Base-by-base conservation (phyloP, 176 grass and related monocot species). In the Tillandsia leiboldiana region DNA sequence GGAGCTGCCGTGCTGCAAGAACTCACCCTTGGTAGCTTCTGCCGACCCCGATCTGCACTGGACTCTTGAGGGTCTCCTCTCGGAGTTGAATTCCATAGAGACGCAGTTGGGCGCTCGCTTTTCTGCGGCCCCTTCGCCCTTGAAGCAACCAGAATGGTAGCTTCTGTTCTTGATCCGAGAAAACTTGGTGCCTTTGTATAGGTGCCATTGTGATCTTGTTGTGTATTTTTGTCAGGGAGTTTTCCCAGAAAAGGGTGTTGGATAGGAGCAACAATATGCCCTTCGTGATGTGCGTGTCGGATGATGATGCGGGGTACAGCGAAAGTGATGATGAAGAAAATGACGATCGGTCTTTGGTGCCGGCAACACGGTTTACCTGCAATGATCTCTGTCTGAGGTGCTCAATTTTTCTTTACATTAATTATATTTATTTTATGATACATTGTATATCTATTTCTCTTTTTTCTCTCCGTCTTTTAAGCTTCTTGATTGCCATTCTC, bases 41-140 rank as follows among this genome's bases (percentile, higher is more conserved):
- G 17, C 26, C 13, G 71, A 73, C 50, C 56, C 57, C 2, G 29
- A 73, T 1, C 71, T 17, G 9, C 14, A 12, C 24, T 64, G 57
- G 57, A 64, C 71, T 2, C 9, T 73, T 18, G 54, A 73, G 11
- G 71, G 48, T 73, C 58, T 73, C 18, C 15, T 73, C 5, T 47
- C 71, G 2, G 57, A 50, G n/a, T 47, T 73, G 18, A 48, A 63
- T 8, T 12, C 71, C 26, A 24, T 73, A 11, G 71, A 73, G 57
- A 8, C 24, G 9, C 33, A 26, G 71, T 57, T 73, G 5, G 71
- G 57, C 22, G 54, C 54, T 59, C n/a, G n/a, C 12, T 17, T 18
- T 59, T n/a, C 54, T 20, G 0, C 20, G n/a, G 20, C 20, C 29
- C 33, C 56, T 63, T 26, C 71, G 10, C 33, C 47, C 8, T 18